Evolutionary conservation across 805 yeast species (phyloP), one percentile per base, ranked within the genome.

Genomic region (Ogataea naganishii): DNA sequence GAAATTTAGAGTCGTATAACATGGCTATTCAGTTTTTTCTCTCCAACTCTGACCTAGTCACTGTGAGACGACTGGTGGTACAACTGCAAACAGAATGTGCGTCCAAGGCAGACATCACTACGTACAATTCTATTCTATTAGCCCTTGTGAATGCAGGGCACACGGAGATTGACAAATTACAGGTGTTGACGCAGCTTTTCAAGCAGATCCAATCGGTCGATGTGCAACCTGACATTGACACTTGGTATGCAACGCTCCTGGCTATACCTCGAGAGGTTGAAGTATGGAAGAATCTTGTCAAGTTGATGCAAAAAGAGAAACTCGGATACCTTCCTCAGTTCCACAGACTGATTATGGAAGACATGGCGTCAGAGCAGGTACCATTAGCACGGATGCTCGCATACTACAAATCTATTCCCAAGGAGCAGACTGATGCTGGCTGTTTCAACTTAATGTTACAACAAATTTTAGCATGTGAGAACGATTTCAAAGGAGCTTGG

Each of bases 1-100:
- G 58, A 20, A 49, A 52, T 8, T 35, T 55, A 1, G 37, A 49
- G 6, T 38, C 53, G 3, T 66, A 47, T 38, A 65, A 65, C 36
- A 54, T 56, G 34, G 41, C 52, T 11, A 53, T 70, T 1, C 58
- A 51, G 29, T 66, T 50, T 40, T 66, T 55, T 38, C 46, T 58
- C 13, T 35, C 39, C 12, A 52, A 50, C 23, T 48, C 49, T 35
- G 70, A 69, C 41, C 47, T 60, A 26, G 60, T 62, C 1, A 49
- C 62, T 3, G 56, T 67, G 36, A 49, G 61, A 25, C 62, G 59
- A 28, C 40, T 61, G 3, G 46, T 64, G 22, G 47, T 51, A 1
- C 66, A 64, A 37, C 62, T 69, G 66, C 37, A 35, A 21, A 22
- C 28, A 4, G 11, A 18, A 9, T 33, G 37, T 14, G 21, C 34